Percentiles rank a stretch among this genome's conserved stretches.
Evolutionary conservation across 495 filamentous ascomycete genomes (phyloP).

Genomic region (Pseudevernia furfuracea): DNA sequence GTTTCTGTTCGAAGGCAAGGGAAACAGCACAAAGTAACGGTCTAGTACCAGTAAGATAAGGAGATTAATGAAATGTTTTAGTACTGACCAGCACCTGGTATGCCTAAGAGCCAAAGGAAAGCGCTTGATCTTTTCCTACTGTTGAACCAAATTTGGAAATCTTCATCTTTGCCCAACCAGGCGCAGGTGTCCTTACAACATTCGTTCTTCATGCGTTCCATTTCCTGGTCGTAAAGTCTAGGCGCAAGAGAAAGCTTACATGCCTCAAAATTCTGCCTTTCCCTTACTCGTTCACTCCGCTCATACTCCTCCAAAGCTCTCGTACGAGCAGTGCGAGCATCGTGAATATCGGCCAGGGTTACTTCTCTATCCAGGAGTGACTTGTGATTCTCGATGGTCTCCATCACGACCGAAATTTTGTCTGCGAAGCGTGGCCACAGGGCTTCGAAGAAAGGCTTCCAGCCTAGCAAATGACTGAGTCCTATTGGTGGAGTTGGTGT

Average conservation of each 20-base stretch:
- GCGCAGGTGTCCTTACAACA: slow-evolving; percentile 5
- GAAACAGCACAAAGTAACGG: background rate
- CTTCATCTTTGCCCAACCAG: slow-evolving; percentile 1
- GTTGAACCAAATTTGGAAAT: slow-evolving; percentile 10
- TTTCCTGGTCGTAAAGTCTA: slow-evolving; percentile 5
- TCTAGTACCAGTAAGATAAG: background rate
- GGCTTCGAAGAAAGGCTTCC: slow-evolving; percentile 6
- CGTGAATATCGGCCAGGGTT: slow-evolving; percentile 7
- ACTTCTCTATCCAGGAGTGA: slow-evolving; percentile 9
- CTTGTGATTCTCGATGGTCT: slow-evolving; percentile 6
- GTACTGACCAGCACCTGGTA: slow-evolving; percentile 12
- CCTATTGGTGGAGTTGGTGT: background rate
- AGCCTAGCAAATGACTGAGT: background rate
- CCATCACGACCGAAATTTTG: background rate
- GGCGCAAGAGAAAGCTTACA: slow-evolving; percentile 5
- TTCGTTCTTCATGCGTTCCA: slow-evolving; percentile 2
- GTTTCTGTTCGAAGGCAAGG: too few relatives aligned
- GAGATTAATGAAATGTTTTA: background rate
- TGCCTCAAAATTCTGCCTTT: slow-evolving; percentile 2
- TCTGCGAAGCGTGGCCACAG: slow-evolving; percentile 13
- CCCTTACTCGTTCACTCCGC: background rate
- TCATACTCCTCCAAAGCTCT: slow-evolving; percentile 12
- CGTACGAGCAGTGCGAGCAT: slow-evolving; percentile 6
- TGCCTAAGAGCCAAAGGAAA: slow-evolving; percentile 11
- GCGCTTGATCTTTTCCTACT: slow-evolving; percentile 5